These are phyloP conservation scores for Bonia amplexicaulis DNA, from an alignment of 176 grass and related monocot species.

Conservation along the genomic window DNA sequence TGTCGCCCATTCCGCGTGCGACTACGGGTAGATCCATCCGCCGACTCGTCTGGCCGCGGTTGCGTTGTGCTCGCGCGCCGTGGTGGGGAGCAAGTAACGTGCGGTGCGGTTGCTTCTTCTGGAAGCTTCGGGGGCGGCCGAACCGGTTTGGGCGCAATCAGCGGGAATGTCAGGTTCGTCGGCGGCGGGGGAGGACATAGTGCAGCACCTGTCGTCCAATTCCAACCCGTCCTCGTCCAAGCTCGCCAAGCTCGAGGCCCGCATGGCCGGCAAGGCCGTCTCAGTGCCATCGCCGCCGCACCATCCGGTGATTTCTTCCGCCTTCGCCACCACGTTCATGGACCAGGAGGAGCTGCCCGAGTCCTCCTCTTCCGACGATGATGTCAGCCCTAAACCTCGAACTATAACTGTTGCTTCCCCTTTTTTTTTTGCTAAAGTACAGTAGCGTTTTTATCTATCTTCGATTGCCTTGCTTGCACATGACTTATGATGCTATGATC, in stretches of 20 bases:
- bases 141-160: slow-evolving; percentile 28
- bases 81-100: not conserved
- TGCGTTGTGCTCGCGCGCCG: not conserved
- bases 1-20: not conserved
- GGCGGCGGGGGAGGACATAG: slow-evolving; percentile 86
- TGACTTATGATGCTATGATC: slow-evolving; percentile 9
- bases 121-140: slow-evolving; percentile 21
- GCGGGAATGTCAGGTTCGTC: slow-evolving; percentile 36
- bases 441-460: not conserved
- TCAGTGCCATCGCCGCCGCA: slow-evolving; percentile 55
- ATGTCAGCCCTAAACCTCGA: slow-evolving; percentile 68
- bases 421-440: not conserved
- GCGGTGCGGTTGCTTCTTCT: slow-evolving; percentile 24
- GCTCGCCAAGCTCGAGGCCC: slow-evolving; percentile 96
- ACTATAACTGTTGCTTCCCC: not conserved
- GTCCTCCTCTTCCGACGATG: slow-evolving; percentile 81
- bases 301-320: slow-evolving; percentile 18
- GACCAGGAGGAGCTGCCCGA: slow-evolving; percentile 78
- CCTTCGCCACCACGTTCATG: slow-evolving; percentile 44
- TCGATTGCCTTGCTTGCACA: slow-evolving; percentile 14
- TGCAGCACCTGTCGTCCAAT: slow-evolving; percentile 88
- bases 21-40: slow-evolving; percentile 21
- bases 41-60: not conserved
- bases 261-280: slow-evolving; percentile 93
- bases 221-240: slow-evolving; percentile 91